Conservation (phyloP, 2,329 filamentous ascomycete genomes). For the Ophiostoma novo-ulmi region DNA sequence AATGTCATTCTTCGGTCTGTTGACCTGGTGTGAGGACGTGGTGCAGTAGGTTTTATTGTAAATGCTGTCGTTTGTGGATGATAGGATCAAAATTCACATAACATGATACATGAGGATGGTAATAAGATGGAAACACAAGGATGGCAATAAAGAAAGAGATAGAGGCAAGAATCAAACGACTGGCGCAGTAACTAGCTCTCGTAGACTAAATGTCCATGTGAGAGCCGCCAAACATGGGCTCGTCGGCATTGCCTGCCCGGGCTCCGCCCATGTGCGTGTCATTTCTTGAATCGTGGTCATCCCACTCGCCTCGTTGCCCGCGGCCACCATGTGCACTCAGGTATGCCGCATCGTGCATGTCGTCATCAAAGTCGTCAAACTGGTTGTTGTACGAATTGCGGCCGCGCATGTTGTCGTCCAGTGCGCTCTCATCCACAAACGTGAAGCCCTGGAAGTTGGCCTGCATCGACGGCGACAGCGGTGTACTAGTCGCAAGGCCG, state of each 20-base stretch:
- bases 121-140: not conserved
- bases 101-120: not conserved
- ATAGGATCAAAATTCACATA: not conserved
- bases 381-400: slow-evolving; percentile 39
- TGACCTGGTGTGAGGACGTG: not conserved
- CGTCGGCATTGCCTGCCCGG: slow-evolving; percentile 54
- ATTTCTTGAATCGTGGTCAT: slow-evolving; percentile 49
- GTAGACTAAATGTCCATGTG: slow-evolving; percentile 56
- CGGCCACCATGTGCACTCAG: slow-evolving; percentile 28
- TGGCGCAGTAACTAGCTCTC: too few relatives aligned
- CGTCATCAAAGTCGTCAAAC: slow-evolving; percentile 45
- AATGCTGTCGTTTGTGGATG: not conserved
- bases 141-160: not conserved
- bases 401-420: slow-evolving; percentile 75
- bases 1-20: not conserved
- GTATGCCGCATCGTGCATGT: slow-evolving; percentile 55
- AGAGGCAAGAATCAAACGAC: not conserved
- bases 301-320: slow-evolving; percentile 53
- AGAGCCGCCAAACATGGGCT: slow-evolving; percentile 57
- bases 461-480: slow-evolving; percentile 89
- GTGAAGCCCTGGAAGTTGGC: slow-evolving; percentile 98
- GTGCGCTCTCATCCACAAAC: slow-evolving; percentile 94
- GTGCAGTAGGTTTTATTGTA: not conserved
- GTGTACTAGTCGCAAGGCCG: slow-evolving; percentile 83
- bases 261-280: slow-evolving; percentile 59